Conservation (phyloP, 805 yeast species). For the Candida silvicultrix region DNA sequence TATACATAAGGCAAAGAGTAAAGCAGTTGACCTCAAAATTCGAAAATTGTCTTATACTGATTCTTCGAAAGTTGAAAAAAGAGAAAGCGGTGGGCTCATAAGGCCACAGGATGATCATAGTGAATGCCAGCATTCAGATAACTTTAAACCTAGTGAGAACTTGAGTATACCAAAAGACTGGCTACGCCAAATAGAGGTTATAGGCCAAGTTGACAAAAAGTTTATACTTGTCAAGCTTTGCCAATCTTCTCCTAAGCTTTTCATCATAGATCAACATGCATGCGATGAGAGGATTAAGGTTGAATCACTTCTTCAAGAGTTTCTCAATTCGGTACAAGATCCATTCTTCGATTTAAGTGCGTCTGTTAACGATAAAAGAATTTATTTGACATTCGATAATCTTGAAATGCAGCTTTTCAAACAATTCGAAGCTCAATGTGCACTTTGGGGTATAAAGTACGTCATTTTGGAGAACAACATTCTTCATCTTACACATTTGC, state of each 20-base stretch:
- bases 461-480: background rate
- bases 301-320: slow-evolving; percentile 41
- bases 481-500: slow-evolving; percentile 35
- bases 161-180: slow-evolving; percentile 12
- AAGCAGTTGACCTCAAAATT: background rate
- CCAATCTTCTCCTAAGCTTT: slow-evolving; percentile 21
- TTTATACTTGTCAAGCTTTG: slow-evolving; percentile 44
- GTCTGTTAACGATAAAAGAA: slow-evolving; percentile 3
- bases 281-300: slow-evolving; percentile 68
- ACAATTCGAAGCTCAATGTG: slow-evolving; percentile 24
- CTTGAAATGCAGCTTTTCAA: slow-evolving; percentile 28
- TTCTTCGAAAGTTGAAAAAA: background rate
- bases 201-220: slow-evolving; percentile 57
- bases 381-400: slow-evolving; percentile 15
- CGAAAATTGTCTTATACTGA: background rate
- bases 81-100: too few species aligned
- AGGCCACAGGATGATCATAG: too few species aligned
- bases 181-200: slow-evolving; percentile 25
- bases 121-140: too few species aligned
- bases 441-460: slow-evolving; percentile 39
- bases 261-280: slow-evolving; percentile 75
- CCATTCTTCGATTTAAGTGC: slow-evolving; percentile 13
- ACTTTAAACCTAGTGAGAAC: too few species aligned
- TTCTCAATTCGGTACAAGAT: slow-evolving; percentile 24
- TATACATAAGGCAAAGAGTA: background rate